Conservation (phyloP, 495 filamentous ascomycete genomes). For the Evernia prunastri region DNA sequence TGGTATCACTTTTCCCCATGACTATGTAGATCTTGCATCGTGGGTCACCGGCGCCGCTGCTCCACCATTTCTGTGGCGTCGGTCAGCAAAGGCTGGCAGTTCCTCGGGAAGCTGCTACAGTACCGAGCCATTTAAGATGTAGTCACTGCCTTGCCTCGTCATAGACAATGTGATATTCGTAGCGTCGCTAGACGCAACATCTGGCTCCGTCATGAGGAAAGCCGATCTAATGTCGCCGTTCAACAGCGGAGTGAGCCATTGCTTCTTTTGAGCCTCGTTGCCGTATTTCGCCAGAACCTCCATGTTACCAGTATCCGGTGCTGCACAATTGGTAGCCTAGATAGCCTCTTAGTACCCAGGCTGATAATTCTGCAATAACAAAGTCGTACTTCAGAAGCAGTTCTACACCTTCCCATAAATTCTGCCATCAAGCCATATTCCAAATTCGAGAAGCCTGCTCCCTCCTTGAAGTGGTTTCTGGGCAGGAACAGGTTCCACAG, state of each 20-base stretch:
- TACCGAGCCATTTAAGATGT: constrained; percentile 73
- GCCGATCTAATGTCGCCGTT: constrained; percentile 81
- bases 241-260: constrained; percentile 79
- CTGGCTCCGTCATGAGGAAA: constrained; percentile 91
- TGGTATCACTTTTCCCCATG: constrained; percentile 77
- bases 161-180: constrained; percentile 83
- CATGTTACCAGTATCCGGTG: constrained; percentile 94
- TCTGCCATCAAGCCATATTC: constrained; percentile 95
- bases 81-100: neutral
- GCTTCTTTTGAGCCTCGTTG: constrained; percentile 77
- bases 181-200: constrained; percentile 78
- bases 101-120: neutral
- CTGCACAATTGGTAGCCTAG: constrained; percentile 79
- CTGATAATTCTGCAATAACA: neutral
- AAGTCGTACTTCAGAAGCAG: constrained; percentile 60
- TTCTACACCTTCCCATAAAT: constrained; percentile 69
- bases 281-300: constrained; percentile 92
- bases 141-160: constrained; percentile 70
- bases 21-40: constrained; percentile 85
- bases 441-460: constrained; percentile 82
- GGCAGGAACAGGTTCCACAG: constrained; percentile 98
- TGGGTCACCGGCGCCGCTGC: constrained; percentile 82
- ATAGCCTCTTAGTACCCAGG: constrained; percentile 8
- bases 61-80: constrained; percentile 83
- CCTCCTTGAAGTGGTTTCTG: constrained; percentile 89